Evolutionary conservation across 257 asterid species (phyloP).

Genomic region (Echium plantagineum): DNA sequence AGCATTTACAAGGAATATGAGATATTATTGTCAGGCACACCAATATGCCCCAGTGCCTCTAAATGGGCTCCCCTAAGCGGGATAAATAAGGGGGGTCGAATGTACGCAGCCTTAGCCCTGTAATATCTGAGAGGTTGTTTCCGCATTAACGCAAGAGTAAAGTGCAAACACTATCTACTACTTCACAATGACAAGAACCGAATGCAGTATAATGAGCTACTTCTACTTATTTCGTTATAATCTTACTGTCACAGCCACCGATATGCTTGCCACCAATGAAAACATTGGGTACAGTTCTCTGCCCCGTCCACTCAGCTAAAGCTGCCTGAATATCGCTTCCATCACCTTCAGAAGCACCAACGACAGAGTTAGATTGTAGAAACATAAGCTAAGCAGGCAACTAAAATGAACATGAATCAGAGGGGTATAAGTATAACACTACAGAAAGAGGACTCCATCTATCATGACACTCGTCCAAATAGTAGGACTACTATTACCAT

Average conservation of each 20-base stretch:
- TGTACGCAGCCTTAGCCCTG: no score
- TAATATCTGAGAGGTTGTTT: no score
- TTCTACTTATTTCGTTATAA: no score
- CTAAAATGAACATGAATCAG: neutral
- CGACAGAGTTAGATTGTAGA: neutral
- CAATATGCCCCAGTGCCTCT: no score
- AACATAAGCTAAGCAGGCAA: neutral
- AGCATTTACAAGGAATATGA: neutral
- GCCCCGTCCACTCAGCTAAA: conserved; percentile 70
- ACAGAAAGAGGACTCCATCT: neutral
- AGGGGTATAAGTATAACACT: neutral
- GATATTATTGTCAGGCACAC: conserved; percentile 18
- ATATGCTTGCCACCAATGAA: conserved; percentile 72
- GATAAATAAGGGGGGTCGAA: no score
- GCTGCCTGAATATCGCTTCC: conserved; percentile 61
- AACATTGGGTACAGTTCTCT: conserved; percentile 73
- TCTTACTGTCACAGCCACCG: conserved; percentile 55
- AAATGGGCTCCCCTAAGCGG: no score
- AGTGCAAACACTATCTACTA: no score
- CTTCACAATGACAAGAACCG: no score
- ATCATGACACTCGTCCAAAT: no score
- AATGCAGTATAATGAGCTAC: no score
- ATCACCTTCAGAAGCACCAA: conserved; percentile 33
- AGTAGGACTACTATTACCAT: no score
- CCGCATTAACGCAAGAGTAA: no score